Evolutionary conservation across 164 flowering plant species (phyloP).

Genomic region (Kalanchoe fedtschenkoi): DNA sequence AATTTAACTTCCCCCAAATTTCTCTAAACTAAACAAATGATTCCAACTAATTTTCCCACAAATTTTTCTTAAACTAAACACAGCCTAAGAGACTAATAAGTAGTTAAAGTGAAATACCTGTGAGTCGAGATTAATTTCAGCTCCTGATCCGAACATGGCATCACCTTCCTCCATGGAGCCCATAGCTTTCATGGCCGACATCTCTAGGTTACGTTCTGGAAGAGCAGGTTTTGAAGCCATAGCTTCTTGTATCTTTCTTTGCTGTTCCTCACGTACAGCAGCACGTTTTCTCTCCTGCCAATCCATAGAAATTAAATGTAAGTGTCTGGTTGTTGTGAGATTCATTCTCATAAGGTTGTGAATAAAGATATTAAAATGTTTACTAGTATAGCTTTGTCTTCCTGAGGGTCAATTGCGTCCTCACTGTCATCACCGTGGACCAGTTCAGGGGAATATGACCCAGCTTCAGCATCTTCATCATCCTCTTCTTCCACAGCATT

Average conservation of each 20-base stretch:
- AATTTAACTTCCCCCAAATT: no score
- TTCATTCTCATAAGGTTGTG: background rate
- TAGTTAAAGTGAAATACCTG: no score
- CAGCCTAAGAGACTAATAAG: no score
- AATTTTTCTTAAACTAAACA: no score
- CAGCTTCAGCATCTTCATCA: constrained; percentile 62
- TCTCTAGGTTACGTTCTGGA: constrained; percentile 61
- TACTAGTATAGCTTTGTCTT: constrained; percentile 74
- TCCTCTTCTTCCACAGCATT: constrained; percentile 12
- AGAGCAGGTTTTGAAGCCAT: constrained; percentile 55
- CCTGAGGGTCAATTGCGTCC: constrained; percentile 88
- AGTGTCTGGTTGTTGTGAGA: background rate
- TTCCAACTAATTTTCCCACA: no score
- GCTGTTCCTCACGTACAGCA: constrained; percentile 64
- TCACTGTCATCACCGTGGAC: constrained; percentile 75
- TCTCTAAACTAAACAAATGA: no score
- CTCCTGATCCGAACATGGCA: constrained; percentile 82
- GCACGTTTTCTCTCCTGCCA: constrained; percentile 64
- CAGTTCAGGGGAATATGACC: constrained; percentile 84
- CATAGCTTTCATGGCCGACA: constrained; percentile 78
- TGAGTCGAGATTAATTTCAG: constrained; percentile 91
- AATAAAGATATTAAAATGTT: background rate
- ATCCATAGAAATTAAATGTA: background rate
- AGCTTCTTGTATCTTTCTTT: constrained; percentile 60
- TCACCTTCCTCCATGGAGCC: constrained; percentile 95